phyloP scores from a whole-genome alignment of 768 basidiomycete genomes.

The Hysterangium stoloniferum region DNA sequence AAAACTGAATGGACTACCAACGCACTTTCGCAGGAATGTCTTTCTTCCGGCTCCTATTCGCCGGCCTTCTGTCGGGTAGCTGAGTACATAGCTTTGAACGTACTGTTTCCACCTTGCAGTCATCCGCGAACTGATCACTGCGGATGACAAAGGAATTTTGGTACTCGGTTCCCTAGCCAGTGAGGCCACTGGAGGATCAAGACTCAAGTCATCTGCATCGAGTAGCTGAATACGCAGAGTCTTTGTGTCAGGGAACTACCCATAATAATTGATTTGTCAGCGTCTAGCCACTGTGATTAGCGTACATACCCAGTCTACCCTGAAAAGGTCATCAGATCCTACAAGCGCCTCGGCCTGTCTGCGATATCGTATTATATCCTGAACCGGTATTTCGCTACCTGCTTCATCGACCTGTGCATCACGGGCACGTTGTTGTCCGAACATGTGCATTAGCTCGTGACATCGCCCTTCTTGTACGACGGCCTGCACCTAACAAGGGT shows the following conservation, averaged over 20 bases:
- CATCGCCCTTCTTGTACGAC: constrained; percentile 78
- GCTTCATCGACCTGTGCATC: constrained; percentile 22
- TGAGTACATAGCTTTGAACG: constrained; percentile 10
- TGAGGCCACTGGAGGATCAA: constrained; percentile 17
- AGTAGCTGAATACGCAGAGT: constrained; percentile 55
- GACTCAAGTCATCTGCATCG: constrained; percentile 56
- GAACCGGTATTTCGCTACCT: constrained; percentile 35
- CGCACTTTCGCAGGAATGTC: constrained; percentile 57
- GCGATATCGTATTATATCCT: constrained; percentile 70
- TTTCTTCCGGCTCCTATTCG: constrained; percentile 16
- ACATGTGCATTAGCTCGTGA: constrained; percentile 74
- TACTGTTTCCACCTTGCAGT: constrained; percentile 25
- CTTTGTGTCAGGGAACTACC: constrained; percentile 49
- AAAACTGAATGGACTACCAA: constrained; percentile 7
- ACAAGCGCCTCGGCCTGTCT: constrained; percentile 72
- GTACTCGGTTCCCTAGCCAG: background rate
- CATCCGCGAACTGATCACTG: constrained; percentile 28
- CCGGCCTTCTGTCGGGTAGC: constrained; percentile 9
- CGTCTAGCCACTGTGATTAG: background rate
- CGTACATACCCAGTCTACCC: constrained; percentile 67
- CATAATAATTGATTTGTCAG: constrained; percentile 17
- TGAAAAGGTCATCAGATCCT: constrained; percentile 68
- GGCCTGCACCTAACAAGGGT: constrained; percentile 68
- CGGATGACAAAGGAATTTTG: background rate
- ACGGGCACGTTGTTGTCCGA: constrained; percentile 54